Evolutionary conservation across 2,329 filamentous ascomycete species (phyloP), one percentile per base, ranked within the genome.

Genomic region (Pseudogymnoascus destructans): DNA sequence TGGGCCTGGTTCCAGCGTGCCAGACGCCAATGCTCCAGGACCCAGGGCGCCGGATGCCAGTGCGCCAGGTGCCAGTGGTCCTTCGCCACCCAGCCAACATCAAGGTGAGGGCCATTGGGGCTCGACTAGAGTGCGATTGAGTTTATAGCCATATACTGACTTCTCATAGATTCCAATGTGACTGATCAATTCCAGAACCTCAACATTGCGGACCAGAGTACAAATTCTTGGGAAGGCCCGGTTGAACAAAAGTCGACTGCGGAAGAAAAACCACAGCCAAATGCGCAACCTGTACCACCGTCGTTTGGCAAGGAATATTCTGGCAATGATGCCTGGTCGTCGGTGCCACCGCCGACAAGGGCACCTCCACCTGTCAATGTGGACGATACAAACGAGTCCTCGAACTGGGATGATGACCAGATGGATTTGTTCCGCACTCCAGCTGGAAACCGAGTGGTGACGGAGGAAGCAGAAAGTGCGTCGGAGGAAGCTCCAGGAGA

Each of bases 381-480:
- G 21, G 65, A 67, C n/a, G 63, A 64, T 17, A 52, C 42, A 38
- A 61, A 63, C 8, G 67, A 68, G 61, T 67, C 67, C 1, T 66
- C 64, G n/a, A 66, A 64, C 35, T 68, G 67, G 67, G 65, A 69
- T 40, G 68, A 69, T 30, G 66, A 68, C 15, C 23, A 57, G 57
- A 59, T 35, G 61, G 60, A 30, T 56, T 59, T 1, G 30, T 63
- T 30, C 61, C 64, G 32, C 62, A 64, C 33, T 15, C 55, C 62
- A 35, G 57, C 56, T 5, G 57, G 63, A 13, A 62, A 65, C 19
- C 19, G 57, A 11, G 59, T 62, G 17, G 63, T 65, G 55, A 63
- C 66, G 23, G 46, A 60, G 13, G 65, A 68, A 23, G 65, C 64
- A n/a, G 57, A 61, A 15, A 62, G 67, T 61, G 66, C 58, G 8